A percentile compares a stretch with the other conserved stretches of the same genome.
Evolutionary conservation across 306 rosid species (phyloP).

Genomic region (Prunus mume): DNA sequence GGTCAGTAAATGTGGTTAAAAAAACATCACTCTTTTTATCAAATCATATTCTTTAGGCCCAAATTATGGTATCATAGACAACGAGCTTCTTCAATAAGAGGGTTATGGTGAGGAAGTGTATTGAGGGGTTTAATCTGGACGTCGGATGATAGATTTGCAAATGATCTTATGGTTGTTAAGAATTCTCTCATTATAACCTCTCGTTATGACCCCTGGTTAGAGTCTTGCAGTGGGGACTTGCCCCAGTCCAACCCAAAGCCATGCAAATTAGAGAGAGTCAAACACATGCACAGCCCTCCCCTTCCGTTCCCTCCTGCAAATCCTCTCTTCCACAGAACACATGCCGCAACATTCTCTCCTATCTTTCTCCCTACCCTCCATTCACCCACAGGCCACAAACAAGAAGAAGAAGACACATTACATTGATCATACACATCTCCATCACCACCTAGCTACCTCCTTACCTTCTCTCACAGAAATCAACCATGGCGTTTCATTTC

Average conservation of each 20-base stretch:
- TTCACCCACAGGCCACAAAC: conserved; percentile 7
- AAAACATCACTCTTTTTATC: too few relatives aligned
- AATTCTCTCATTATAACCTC: too few relatives aligned
- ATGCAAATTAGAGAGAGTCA: conserved; percentile 10
- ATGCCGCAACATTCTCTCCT: not conserved
- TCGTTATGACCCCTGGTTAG: too few relatives aligned
- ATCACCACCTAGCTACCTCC: not conserved
- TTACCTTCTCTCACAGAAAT: not conserved
- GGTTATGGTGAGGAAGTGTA: too few relatives aligned
- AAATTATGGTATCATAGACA: too few relatives aligned
- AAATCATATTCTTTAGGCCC: too few relatives aligned
- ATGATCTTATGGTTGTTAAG: too few relatives aligned
- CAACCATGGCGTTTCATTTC: conserved; percentile 26
- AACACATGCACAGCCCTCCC: not conserved
- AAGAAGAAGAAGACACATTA: not conserved
- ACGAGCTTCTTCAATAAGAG: too few relatives aligned
- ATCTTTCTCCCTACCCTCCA: not conserved
- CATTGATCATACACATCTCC: not conserved
- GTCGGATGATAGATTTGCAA: too few relatives aligned
- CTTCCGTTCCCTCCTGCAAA: conserved; percentile 32
- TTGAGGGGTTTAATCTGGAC: too few relatives aligned
- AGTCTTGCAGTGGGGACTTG: not conserved
- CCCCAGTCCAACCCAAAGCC: not conserved
- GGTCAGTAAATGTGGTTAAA: too few relatives aligned
- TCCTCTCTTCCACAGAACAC: conserved; percentile 41